Conservation (phyloP, 768 basidiomycete genomes). For the Leccinum rimulosum region DNA sequence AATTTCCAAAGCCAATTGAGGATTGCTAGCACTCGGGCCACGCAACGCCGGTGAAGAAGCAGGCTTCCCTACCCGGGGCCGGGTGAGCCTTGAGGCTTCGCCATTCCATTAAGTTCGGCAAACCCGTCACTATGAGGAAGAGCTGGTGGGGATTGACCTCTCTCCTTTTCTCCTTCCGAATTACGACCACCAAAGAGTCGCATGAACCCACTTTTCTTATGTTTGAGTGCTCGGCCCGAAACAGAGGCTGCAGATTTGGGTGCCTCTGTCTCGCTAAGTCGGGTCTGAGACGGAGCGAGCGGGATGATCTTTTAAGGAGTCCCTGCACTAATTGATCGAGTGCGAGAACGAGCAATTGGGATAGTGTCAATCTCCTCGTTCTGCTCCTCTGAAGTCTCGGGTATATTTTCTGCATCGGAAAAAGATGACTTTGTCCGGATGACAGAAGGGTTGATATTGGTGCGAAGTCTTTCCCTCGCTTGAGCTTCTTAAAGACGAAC, state of each 20-base stretch:
- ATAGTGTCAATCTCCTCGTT: constrained; percentile 27
- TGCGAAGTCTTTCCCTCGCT: constrained; percentile 59
- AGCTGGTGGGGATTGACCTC: constrained; percentile 51
- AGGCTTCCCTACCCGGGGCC: constrained; percentile 41
- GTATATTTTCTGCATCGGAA: constrained; percentile 33
- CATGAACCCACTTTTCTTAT: constrained; percentile 83
- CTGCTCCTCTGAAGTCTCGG: constrained; percentile 14
- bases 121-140: constrained; percentile 45
- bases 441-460: constrained; percentile 36
- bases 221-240: constrained; percentile 53
- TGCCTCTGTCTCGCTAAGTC: constrained; percentile 46
- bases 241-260: constrained; percentile 17
- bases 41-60: constrained; percentile 36
- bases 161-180: constrained; percentile 34
- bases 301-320: constrained; percentile 42
- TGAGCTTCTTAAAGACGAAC: constrained; percentile 66
- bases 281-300: constrained; percentile 37
- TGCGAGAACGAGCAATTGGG: constrained; percentile 36
- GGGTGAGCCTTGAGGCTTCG: constrained; percentile 30
- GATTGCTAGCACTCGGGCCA: constrained; percentile 17
- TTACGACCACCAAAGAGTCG: constrained; percentile 61
- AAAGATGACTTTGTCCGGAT: constrained; percentile 30
- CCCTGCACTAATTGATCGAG: constrained; percentile 63
- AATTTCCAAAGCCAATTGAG: constrained; percentile 16
- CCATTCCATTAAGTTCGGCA: constrained; percentile 29